Evolutionary conservation across 768 basidiomycete genomes (phyloP).

Genomic region (Leccinum longicurvipes): DNA sequence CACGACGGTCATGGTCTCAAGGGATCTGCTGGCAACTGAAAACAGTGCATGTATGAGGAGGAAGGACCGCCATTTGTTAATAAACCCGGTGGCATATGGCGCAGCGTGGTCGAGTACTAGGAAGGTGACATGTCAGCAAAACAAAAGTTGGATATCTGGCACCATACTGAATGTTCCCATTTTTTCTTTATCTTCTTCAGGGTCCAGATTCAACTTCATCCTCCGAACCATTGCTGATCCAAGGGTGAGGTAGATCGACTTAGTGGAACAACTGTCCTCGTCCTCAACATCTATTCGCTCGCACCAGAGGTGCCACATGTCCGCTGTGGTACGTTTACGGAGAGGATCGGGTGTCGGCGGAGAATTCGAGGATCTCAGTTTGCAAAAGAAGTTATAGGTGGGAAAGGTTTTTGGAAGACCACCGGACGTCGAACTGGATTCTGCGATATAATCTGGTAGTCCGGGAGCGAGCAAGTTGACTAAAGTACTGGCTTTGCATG

Average conservation of each 20-base stretch:
- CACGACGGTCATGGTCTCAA: conserved; percentile 1
- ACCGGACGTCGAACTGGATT: conserved; percentile 21
- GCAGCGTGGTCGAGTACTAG: not conserved
- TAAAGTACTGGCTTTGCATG: conserved; percentile 2
- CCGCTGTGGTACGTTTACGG: conserved; percentile 5
- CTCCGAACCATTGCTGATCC: not conserved
- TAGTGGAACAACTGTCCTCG: not conserved
- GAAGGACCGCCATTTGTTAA: not conserved
- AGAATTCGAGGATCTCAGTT: not conserved
- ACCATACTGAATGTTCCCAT: not conserved
- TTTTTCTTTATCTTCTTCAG: not conserved
- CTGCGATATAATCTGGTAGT: conserved; percentile 15
- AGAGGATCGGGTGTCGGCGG: not conserved
- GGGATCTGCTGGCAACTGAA: not conserved
- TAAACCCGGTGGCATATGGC: not conserved
- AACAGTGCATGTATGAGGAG: not conserved
- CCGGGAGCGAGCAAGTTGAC: conserved; percentile 15
- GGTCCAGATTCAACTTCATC: not conserved
- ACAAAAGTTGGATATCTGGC: not conserved
- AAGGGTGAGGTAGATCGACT: not conserved
- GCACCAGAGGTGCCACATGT: not conserved
- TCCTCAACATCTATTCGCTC: not conserved
- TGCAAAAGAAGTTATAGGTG: conserved; percentile 1
- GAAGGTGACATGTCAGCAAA: not conserved
- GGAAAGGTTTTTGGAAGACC: conserved; percentile 10